Percentiles rank a stretch among this genome's conserved stretches.
Conservation (phyloP, 305 asterid genomes). For the Stenogyne calaminthoides region DNA sequence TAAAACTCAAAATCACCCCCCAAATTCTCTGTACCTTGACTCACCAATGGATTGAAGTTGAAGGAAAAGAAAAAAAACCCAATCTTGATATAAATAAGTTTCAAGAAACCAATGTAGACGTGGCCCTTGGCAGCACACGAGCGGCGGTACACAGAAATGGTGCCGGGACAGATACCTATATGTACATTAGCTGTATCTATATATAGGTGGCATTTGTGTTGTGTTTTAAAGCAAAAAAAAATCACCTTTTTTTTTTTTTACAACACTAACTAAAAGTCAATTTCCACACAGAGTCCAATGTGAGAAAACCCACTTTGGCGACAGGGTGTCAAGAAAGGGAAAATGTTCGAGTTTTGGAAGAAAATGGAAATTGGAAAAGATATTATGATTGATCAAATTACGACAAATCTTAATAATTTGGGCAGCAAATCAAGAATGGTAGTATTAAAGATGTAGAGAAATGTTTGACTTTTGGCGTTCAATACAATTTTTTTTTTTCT, state of each 20-base stretch:
- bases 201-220: not conserved
- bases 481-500: too few relatives aligned
- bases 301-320: constrained; percentile 34
- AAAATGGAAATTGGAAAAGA: not conserved
- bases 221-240: not conserved
- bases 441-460: too few relatives aligned
- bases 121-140: constrained; percentile 44
- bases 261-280: constrained; percentile 31
- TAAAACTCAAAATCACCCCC: not conserved
- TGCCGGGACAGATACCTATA: too few relatives aligned
- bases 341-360: constrained; percentile 16
- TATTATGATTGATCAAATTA: not conserved
- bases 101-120: not conserved
- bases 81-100: constrained; percentile 24
- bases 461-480: too few relatives aligned
- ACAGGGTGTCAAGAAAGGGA: constrained; percentile 39
- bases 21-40: constrained; percentile 47
- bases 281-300: constrained; percentile 49
- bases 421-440: too few relatives aligned
- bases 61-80: constrained; percentile 38
- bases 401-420: too few relatives aligned
- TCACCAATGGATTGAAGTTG: constrained; percentile 36
- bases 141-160: too few relatives aligned
- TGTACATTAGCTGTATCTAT: too few relatives aligned
- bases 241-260: too few relatives aligned